Evolutionary conservation across 192 early-diverging fungal species (phyloP).

Genomic region (Allomyces arbusculus): DNA sequence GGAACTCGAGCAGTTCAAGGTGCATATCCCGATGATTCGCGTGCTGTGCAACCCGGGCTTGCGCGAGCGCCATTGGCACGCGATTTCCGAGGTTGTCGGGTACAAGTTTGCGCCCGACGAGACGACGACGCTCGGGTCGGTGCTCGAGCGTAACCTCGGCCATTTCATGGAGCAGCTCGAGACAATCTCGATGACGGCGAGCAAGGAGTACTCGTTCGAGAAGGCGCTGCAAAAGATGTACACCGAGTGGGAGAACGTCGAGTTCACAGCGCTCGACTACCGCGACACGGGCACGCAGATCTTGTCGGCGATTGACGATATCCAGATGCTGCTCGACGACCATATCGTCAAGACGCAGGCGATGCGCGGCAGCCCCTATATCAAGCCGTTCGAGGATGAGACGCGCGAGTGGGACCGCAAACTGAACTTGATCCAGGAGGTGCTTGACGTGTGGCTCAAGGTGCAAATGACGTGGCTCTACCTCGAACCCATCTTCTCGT

Average conservation of each 20-base stretch:
- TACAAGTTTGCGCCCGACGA: constrained; percentile 58
- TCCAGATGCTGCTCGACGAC: constrained; percentile 38
- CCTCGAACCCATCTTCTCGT: constrained; percentile 94
- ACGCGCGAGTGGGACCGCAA: constrained; percentile 87
- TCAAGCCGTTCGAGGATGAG: constrained; percentile 96
- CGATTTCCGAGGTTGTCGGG: constrained; percentile 54
- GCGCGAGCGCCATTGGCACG: constrained; percentile 51
- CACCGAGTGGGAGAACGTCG: constrained; percentile 31
- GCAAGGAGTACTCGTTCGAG: constrained; percentile 42
- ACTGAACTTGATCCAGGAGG: constrained; percentile 78
- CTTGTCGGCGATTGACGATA: constrained; percentile 25
- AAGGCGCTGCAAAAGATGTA: constrained; percentile 45
- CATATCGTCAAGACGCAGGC: constrained; percentile 86
- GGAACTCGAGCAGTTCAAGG: constrained; percentile 36
- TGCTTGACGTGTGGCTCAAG: constrained; percentile 99
- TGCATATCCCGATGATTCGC: constrained; percentile 29
- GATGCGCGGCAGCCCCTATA: constrained; percentile 87
- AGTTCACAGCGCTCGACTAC: constrained; percentile 30
- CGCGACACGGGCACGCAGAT: constrained; percentile 41
- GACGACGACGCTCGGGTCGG: constrained; percentile 30
- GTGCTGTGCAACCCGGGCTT: constrained; percentile 38
- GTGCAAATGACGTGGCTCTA: constrained; percentile 99
- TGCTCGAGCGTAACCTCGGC: constrained; percentile 29
- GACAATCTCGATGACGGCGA: constrained; percentile 24
- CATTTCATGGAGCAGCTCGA: constrained; percentile 31